Evolutionary conservation across 2,329 filamentous ascomycete genomes (phyloP).

Genomic region (Fusarium temperatum): DNA sequence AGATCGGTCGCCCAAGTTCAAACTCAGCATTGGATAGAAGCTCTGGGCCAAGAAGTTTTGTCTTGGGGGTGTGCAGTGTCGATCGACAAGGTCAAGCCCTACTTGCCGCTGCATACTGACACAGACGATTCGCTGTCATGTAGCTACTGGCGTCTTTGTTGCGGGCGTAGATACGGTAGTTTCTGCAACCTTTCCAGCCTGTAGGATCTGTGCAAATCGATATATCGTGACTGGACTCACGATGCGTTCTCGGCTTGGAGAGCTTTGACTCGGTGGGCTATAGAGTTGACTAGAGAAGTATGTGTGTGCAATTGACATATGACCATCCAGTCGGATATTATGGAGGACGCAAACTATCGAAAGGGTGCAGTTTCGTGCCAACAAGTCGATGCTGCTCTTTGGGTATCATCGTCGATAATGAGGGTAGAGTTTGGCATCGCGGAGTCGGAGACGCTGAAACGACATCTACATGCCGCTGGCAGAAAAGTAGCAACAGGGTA

Average conservation of each 20-base stretch:
- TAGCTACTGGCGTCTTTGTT: not conserved
- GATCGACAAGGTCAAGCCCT: conserved; percentile 4
- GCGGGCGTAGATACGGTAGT: conserved; percentile 11
- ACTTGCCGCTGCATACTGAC: conserved; percentile 5
- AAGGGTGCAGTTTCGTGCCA: not conserved
- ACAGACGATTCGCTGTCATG: conserved; percentile 2
- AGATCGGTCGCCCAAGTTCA: not conserved
- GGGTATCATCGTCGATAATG: not conserved
- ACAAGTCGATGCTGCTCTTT: not conserved
- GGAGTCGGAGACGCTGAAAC: not conserved
- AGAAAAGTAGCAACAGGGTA: not conserved
- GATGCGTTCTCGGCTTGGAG: not conserved
- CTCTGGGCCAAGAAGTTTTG: not conserved
- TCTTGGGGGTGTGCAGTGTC: conserved; percentile 7
- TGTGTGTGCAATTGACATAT: not conserved
- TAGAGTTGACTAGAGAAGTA: not conserved
- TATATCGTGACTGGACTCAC: not conserved
- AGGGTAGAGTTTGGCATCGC: not conserved
- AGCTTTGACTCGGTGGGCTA: not conserved
- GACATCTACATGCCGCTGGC: not conserved
- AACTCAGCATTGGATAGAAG: conserved; percentile 11
- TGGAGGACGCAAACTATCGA: not conserved
- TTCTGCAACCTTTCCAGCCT: conserved; percentile 8
- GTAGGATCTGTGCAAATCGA: conserved; percentile 11
- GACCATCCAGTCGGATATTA: conserved; percentile 1